Base-by-base conservation (phyloP, 768 basidiomycete genomes). In the Trametes elegans region DNA sequence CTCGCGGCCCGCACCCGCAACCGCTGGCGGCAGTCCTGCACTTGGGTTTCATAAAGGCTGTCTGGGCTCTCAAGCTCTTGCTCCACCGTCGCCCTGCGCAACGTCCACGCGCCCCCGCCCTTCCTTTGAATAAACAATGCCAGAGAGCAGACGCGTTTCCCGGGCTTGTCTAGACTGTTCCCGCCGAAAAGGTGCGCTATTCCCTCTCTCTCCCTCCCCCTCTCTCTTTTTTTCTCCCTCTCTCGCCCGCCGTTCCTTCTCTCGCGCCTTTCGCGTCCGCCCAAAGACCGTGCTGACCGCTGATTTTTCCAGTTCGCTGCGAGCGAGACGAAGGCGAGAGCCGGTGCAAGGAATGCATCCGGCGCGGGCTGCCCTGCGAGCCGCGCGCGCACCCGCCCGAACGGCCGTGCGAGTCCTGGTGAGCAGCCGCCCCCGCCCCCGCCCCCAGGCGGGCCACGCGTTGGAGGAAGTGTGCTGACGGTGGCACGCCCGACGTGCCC, bases 251-350 rank as follows among this genome's bases (percentile, higher is more conserved):
- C 24, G 16, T 26, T 16, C 5, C 11, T 16, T 27, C 41, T n/a
- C 14, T 36, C 13, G 21, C 32, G 46, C 1, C 24, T 3, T 27
- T 2, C 32, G 32, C 23, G 11, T 32, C 23, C 32, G 21, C 45
- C 35, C 45, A 47, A 21, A 5, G 6, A n/a, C 31, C 7, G 23
- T 13, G 16, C 8, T 19, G 4, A 13, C 10, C 38, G 5, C n/a
- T n/a, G n/a, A n/a, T n/a, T n/a, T n/a, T n/a, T n/a, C 28, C 39
- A 51, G 49, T 51, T 10, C 39, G 38, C 14, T 49, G 48, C 38
- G 38, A 23, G 13, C 14, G 26, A 27, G n/a, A 19, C 5, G 38
- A 49, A 3, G 48, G 48, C 6, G 11, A 7, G 18, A 31, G 9
- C 4, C 35, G 18, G 18, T 49, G 48, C 48, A 39, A 16, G 16